Percentiles rank a stretch among this genome's conserved stretches.
Conservation (phyloP, 2,329 filamentous ascomycete species). For the Talaromyces atroroseus region DNA sequence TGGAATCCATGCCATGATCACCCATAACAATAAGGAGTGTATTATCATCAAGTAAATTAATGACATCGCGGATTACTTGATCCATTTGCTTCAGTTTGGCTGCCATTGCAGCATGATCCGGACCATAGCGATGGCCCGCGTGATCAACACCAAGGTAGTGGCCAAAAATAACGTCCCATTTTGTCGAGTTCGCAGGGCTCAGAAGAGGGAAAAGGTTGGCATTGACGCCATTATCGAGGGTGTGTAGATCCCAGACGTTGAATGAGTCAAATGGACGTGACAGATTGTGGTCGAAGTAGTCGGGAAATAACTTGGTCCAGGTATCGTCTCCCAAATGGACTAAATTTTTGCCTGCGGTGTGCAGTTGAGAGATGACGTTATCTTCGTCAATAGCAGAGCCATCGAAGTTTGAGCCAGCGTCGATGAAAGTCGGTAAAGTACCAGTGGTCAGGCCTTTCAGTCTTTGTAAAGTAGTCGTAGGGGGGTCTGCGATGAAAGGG, state of each 20-base stretch:
- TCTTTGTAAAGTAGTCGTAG: slow-evolving; percentile 85
- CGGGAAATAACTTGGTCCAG: slow-evolving; percentile 89
- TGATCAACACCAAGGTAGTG: slow-evolving; percentile 96
- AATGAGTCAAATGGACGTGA: slow-evolving; percentile 92
- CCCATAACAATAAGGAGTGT: slow-evolving; percentile 94
- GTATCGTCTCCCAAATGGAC: slow-evolving; percentile 98
- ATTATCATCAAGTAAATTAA: slow-evolving; percentile 68
- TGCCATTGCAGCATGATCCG: slow-evolving; percentile 85
- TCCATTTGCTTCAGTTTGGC: slow-evolving; percentile 92
- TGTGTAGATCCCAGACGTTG: slow-evolving; percentile 97
- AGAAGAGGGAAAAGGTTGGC: slow-evolving; percentile 79
- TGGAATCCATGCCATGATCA: slow-evolving; percentile 97
- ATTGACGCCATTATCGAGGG: slow-evolving; percentile 89
- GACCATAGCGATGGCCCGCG: slow-evolving; percentile 92
- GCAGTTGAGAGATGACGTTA: slow-evolving; percentile 62
- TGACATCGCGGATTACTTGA: slow-evolving; percentile 65
- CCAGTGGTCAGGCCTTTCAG: slow-evolving; percentile 93
- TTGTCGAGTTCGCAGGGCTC: slow-evolving; percentile 54
- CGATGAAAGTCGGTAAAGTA: slow-evolving; percentile 88
- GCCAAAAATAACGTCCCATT: slow-evolving; percentile 93
- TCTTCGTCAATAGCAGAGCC: slow-evolving; percentile 96
- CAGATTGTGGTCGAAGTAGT: slow-evolving; percentile 82
- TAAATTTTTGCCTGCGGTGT: slow-evolving; percentile 64
- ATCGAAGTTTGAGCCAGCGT: slow-evolving; percentile 90
- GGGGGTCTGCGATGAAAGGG: slow-evolving; percentile 95